Conservation (phyloP, 2,329 filamentous ascomycete genomes). For the Arthrobotrys megalospora region DNA sequence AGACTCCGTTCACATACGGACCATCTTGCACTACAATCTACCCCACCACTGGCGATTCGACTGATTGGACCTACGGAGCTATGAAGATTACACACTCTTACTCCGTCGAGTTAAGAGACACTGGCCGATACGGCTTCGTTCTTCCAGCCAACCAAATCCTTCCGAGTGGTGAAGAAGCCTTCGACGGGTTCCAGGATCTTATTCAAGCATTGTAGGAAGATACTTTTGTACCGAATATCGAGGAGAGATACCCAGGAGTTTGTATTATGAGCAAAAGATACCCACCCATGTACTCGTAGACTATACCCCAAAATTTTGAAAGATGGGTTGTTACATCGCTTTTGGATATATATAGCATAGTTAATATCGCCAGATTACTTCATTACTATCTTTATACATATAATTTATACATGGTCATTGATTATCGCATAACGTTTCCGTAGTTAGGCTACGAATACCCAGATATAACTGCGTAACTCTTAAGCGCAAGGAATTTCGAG, state of each 20-base stretch:
- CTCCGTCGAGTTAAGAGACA: conserved; percentile 71
- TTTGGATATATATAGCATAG: background rate
- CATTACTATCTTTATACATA: conserved; percentile 39
- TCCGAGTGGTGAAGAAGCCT: conserved; percentile 70
- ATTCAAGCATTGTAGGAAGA: conserved; percentile 68
- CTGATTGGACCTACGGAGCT: conserved; percentile 69
- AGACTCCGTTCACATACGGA: conserved; percentile 68
- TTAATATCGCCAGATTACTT: conserved; percentile 33
- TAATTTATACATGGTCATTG: conserved; percentile 25
- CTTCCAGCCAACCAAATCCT: conserved; percentile 71
- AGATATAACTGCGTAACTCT: background rate
- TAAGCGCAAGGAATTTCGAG: conserved; percentile 50
- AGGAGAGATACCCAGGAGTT: conserved; percentile 43
- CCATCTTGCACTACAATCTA: conserved; percentile 76
- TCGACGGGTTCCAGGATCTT: conserved; percentile 67
- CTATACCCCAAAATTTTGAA: conserved; percentile 28
- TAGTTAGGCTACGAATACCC: background rate
- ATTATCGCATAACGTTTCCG: background rate
- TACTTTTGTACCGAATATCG: background rate
- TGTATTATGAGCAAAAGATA: conserved; percentile 47
- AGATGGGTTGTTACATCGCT: background rate
- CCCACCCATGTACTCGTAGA: conserved; percentile 38
- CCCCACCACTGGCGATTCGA: conserved; percentile 70
- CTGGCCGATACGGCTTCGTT: conserved; percentile 70
- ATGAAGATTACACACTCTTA: conserved; percentile 69